A percentile compares a stretch with the other conserved stretches of the same genome.
These are phyloP conservation scores for Otatea glauca DNA, from an alignment of 176 grass and related monocot genomes.

Conservation along the genomic window DNA sequence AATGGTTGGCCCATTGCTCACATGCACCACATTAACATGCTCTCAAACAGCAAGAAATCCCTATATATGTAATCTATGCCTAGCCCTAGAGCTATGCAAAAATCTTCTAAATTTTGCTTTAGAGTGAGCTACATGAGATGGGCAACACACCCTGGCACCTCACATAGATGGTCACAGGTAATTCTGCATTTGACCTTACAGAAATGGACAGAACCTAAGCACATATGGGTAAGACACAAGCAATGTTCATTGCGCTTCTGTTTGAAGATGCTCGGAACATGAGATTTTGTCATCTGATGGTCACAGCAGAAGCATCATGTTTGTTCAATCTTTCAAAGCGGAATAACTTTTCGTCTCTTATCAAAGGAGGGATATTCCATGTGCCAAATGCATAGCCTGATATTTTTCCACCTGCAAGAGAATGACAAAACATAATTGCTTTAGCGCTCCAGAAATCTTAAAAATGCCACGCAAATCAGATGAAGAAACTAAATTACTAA, in stretches of 20 bases:
- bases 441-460: background rate
- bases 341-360: conserved; percentile 75
- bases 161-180: background rate
- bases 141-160: background rate
- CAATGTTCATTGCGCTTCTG: background rate
- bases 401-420: conserved; percentile 61
- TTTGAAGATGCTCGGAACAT: conserved; percentile 22
- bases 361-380: conserved; percentile 85
- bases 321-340: conserved; percentile 47
- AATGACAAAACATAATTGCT: conserved; percentile 13
- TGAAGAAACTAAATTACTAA: background rate
- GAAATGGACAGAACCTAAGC: background rate
- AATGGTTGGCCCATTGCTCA: background rate
- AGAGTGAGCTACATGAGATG: background rate
- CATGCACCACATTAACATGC: background rate
- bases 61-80: background rate
- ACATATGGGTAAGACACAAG: conserved; percentile 10
- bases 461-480: background rate
- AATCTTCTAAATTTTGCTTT: background rate
- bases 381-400: conserved; percentile 71
- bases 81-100: background rate
- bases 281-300: conserved; percentile 23
- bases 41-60: background rate
- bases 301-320: conserved; percentile 12
- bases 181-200: conserved; percentile 20